Base-by-base conservation (phyloP, 768 basidiomycete genomes). In the Imleria badia region DNA sequence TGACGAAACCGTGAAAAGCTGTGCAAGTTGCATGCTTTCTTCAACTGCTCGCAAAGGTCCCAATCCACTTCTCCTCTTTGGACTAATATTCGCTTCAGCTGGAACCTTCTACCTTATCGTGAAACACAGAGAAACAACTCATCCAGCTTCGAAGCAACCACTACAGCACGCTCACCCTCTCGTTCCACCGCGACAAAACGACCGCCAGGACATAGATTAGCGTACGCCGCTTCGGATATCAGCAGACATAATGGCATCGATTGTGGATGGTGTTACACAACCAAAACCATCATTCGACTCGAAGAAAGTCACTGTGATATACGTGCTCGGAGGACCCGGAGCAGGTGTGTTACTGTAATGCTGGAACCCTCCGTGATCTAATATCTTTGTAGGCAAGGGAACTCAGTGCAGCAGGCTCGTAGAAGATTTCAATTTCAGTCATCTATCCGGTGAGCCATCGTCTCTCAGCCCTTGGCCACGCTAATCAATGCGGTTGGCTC, bases 321-420 rank as follows among this genome's bases (percentile, higher is more conserved):
- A 91, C 66, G 95, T 98, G 23, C 86, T 99, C 14, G 97, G 97
- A 35, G 97, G 97, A 1, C 97, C 97, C 19, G 97, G 97, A 47
- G 94, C 94, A 63, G 95, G 95, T 87, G 58, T 74, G 70, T 61
- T 26, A 9, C 31, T 34, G 33, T 40, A n/a, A 17, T 6, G 10
- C 64, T 49, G 30, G 53, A 47, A 19, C 40, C 55, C 30, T 19
- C 31, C 53, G n/a, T 26, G 13, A 48, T 56, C 45, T 51, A 43
- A 52, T 35, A 53, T 34, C 51, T 50, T 31, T 46, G 41, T 60
- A 95, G 95, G 95, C 55, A 98, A 98, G 71, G 97, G 97, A 42
- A 98, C 97, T 0, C 97, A 98, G 71, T 98, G 94, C 67, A 81
- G 78, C 23, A 81, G 76, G 49, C 86, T 98, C 46, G 95, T 98